A percentile compares a stretch with the other conserved stretches of the same genome.
These are phyloP conservation scores for Cokeromyces recurvatus DNA, from an alignment of 371 early-diverging fungal genomes.

Conservation along the genomic window DNA sequence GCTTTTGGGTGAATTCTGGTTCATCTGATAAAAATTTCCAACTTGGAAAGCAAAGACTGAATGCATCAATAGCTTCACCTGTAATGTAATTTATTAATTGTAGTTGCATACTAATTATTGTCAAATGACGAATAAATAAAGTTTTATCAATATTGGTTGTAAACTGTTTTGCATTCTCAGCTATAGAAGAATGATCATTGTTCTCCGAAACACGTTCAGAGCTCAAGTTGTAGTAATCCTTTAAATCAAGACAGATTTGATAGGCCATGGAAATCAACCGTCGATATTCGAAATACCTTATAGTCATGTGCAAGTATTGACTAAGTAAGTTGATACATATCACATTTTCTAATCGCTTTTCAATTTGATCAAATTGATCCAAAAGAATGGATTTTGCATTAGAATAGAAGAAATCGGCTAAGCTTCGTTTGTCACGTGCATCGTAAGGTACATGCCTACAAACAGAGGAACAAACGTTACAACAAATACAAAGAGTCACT, in stretches of 20 bases:
- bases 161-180: not conserved
- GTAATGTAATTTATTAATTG: not conserved
- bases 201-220: too few species aligned
- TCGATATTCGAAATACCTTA: slow-evolving; percentile 4
- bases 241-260: slow-evolving; percentile 10
- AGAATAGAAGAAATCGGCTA: slow-evolving; percentile 12
- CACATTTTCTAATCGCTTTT: slow-evolving; percentile 16
- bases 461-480: slow-evolving; percentile 5
- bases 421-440: slow-evolving; percentile 1
- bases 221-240: too few species aligned
- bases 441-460: slow-evolving; percentile 3
- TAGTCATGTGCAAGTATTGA: slow-evolving; percentile 7
- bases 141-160: not conserved
- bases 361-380: slow-evolving; percentile 16
- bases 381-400: slow-evolving; percentile 7
- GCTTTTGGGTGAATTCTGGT: not conserved
- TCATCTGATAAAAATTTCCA: slow-evolving; percentile 6
- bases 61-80: not conserved
- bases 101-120: not conserved
- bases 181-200: too few species aligned
- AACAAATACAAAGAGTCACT: slow-evolving; percentile 7
- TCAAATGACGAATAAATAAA: slow-evolving; percentile 2
- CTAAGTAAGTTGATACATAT: slow-evolving; percentile 5
- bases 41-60: not conserved
- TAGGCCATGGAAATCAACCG: slow-evolving; percentile 3